Base-by-base conservation (phyloP, 441 rosid species). In the Erodium trifolium region DNA sequence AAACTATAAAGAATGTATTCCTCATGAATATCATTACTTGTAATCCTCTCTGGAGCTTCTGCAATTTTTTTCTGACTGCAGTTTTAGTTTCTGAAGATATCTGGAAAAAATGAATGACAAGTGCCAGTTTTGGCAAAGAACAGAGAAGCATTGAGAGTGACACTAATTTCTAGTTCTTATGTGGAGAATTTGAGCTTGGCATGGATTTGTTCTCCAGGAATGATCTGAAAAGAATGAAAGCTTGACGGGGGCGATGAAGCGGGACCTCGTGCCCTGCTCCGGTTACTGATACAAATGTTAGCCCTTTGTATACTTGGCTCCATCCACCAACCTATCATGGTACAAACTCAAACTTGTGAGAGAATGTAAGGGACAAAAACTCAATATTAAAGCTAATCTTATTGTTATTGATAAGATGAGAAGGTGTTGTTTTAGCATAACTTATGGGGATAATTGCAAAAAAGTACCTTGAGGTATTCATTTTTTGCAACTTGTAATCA, bases 221-320 rank as follows among this genome's bases (percentile, higher is more conserved):
- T 11, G 97, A 87, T 74, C 84, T 72, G 84, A 93, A 93, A 73
- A 91, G 91, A 81, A 87, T 82, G 71, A 85, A 91, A 29, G 88
- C 94, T 79, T 84, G 85, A 35, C 95, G 85, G 17, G 97, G 97
- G 0, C 88, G 87, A 74, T 69, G 85, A 41, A 89, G 86, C 0
- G 99, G 96, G 51, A 89, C 99, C 71, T 86, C 95, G 4, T 93
- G 97, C 12, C 99, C 97, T 59, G 97, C 95, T 75, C 96, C 97
- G 1, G 79, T 85, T 14, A 91, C 88, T 29, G 95, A 86, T 0
- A 91, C 93, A 7, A 91, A 78, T 11, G 96, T 88, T 72, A 93
- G 68, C 65, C 98, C 97, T 77, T 78, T 71, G 77, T 89, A 93
- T 35, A 78, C 89, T 86, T 93, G 97, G 85, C 90, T 83, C 97